Evolutionary conservation across 306 rosid species (phyloP), one percentile per base, ranked within the genome.

Genomic region (Cicer pinnatifidum): DNA sequence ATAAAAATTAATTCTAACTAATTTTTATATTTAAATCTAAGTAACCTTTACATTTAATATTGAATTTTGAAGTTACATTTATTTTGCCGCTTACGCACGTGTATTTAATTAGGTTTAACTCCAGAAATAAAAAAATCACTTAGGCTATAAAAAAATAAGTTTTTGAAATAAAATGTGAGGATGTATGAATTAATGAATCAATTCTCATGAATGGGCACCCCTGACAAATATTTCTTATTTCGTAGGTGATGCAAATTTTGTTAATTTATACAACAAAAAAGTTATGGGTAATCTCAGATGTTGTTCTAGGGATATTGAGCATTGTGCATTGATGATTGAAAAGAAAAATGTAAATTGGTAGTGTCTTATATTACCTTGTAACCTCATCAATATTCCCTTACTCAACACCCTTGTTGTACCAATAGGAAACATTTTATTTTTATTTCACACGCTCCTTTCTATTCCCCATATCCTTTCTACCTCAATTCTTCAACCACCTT

Each of bases 371-470:
- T 77, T 80, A 83, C 16, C 35, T 39, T 88, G 90, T 83, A 79
- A 84, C 90, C 89, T 82, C 76, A 82, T 58, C 67, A 73, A 76
- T 79, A 75, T 50, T 86, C 75, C 82, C 62, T 86, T 45, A 13
- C 43, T 81, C 81, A 86, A 90, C 93, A 86, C 71, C 50, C 54
- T 59, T 93, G 96, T n/a, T 82, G 81, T 80, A 50, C 19, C 47
- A 79, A 75, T 54, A 80, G 95, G 95, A 88, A 91, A 91, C 97
- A 94, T 87, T 82, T 83, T 0, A 63, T 77, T 80, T 69, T 76
- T 63, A 78, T 72, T 70, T 73, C 87, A 85, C 88, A 81, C 91
- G 66, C 87, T 58, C 73, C 75, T 72, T 85, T 67, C 79, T 85
- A 52, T 83, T 88, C 83, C 90, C 92, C 85, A 88, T 90, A 84